Conservation (phyloP, 177 flowering plant species). For the Tripterygium wilfordii region DNA sequence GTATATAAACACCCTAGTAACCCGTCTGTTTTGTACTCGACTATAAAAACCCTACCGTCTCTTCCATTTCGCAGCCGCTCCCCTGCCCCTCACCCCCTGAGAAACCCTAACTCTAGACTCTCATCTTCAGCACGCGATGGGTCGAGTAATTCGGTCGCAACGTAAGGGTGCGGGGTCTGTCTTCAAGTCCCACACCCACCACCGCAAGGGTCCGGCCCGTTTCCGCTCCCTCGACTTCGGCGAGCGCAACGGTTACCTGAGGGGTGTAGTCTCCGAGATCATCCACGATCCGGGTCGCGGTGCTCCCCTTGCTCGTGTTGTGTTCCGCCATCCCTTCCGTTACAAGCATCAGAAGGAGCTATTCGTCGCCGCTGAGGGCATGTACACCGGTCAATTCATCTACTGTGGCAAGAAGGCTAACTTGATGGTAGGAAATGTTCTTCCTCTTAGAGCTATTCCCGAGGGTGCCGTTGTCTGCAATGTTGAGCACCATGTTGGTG, state of each 20-base stretch:
- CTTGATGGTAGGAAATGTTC: slow-evolving; percentile 25
- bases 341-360: slow-evolving; percentile 34
- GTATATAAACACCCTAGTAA: no score
- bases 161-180: slow-evolving; percentile 39
- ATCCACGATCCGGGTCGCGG: slow-evolving; percentile 43
- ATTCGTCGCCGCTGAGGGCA: slow-evolving; percentile 31
- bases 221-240: slow-evolving; percentile 33
- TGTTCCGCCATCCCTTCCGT: slow-evolving; percentile 29
- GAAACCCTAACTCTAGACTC: no score
- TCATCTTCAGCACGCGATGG: no score
- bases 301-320: slow-evolving; percentile 29
- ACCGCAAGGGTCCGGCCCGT: slow-evolving; percentile 27
- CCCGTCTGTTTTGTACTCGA: no score
- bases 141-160: slow-evolving; percentile 27
- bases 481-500: slow-evolving; percentile 39
- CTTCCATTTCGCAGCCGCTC: no score
- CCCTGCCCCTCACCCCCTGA: no score
- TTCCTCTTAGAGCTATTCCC: slow-evolving; percentile 28
- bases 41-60: no score
- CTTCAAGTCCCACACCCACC: slow-evolving; percentile 31
- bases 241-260: slow-evolving; percentile 32
- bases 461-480: slow-evolving; percentile 38
- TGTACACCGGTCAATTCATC: slow-evolving; percentile 34
- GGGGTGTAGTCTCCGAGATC: slow-evolving; percentile 30
- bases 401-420: slow-evolving; percentile 31